A percentile compares a stretch with the other conserved stretches of the same genome.
Evolutionary conservation across 139 green algal genomes (phyloP).

Genomic region (Tetraselmis chui): DNA sequence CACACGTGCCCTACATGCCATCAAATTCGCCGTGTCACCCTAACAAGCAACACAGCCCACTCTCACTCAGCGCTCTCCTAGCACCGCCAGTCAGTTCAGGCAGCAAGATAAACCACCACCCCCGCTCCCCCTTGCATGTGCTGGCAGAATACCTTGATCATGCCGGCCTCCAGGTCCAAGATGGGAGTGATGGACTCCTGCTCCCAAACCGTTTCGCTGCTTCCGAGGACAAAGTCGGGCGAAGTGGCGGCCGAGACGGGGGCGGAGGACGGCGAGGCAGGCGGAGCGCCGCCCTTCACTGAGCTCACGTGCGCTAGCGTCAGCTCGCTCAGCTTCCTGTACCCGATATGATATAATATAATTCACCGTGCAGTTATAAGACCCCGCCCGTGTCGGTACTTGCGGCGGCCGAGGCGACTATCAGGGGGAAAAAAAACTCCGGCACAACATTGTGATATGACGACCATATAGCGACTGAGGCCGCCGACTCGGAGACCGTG

Average conservation of each 20-base stretch:
- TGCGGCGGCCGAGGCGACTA: too few relatives aligned
- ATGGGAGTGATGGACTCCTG: background rate
- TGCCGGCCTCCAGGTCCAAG: background rate
- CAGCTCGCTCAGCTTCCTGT: background rate
- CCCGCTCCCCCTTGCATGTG: too few relatives aligned
- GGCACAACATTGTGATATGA: too few relatives aligned
- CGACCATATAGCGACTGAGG: too few relatives aligned
- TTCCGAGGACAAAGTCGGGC: background rate
- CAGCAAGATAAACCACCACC: too few relatives aligned
- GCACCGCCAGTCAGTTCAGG: too few relatives aligned
- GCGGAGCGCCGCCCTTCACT: background rate
- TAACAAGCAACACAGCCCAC: background rate
- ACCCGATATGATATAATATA: too few relatives aligned
- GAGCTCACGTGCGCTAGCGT: background rate
- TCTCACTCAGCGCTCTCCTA: too few relatives aligned
- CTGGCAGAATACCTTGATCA: background rate
- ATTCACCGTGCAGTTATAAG: too few relatives aligned
- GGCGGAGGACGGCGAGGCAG: background rate
- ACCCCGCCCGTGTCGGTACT: too few relatives aligned
- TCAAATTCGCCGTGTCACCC: background rate
- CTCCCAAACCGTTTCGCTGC: background rate
- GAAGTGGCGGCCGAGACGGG: background rate
- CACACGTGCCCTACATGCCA: background rate
- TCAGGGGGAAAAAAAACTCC: too few relatives aligned
- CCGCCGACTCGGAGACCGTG: too few relatives aligned